These are phyloP conservation scores for Azolla pinnata DNA, from an alignment of 75 land plant species.

Conservation along the genomic window DNA sequence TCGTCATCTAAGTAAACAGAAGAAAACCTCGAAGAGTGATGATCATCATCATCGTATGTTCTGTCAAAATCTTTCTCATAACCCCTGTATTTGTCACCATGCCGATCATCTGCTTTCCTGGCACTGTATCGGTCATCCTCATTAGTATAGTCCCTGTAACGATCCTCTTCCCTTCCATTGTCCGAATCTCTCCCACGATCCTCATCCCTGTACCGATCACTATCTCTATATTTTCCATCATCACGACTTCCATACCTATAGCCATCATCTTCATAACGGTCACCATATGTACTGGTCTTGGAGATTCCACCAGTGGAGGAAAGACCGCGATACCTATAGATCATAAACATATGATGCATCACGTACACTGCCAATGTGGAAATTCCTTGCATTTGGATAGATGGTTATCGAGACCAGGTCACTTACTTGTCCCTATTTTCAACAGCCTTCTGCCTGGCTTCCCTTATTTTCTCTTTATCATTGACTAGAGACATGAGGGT, in stretches of 20 bases:
- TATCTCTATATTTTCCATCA: conserved; percentile 57
- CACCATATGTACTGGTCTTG: conserved; percentile 62
- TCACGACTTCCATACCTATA: conserved; percentile 53
- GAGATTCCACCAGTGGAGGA: conserved; percentile 64
- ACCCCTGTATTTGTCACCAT: conserved; percentile 31
- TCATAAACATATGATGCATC: too few relatives aligned
- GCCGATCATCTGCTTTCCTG: conserved; percentile 21
- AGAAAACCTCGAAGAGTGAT: conserved; percentile 51
- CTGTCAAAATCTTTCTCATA: conserved; percentile 44
- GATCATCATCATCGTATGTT: conserved; percentile 62
- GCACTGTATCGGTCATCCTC: conserved; percentile 43
- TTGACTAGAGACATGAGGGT: conserved; percentile 62
- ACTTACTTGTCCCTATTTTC: conserved; percentile 84
- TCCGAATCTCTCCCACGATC: conserved; percentile 57
- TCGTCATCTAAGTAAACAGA: neutral
- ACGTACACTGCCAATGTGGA: too few relatives aligned
- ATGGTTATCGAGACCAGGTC: too few relatives aligned
- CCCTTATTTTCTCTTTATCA: conserved; percentile 86
- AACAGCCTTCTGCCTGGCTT: conserved; percentile 75
- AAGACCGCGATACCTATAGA: conserved; percentile 51
- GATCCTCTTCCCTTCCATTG: conserved; percentile 50
- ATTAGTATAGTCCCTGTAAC: conserved; percentile 37
- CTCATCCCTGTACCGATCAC: conserved; percentile 47
- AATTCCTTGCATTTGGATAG: too few relatives aligned
- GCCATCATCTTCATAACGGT: conserved; percentile 56